These are phyloP conservation scores for Neurospora hispaniola DNA, from an alignment of 495 filamentous ascomycete genomes.

Conservation along the genomic window DNA sequence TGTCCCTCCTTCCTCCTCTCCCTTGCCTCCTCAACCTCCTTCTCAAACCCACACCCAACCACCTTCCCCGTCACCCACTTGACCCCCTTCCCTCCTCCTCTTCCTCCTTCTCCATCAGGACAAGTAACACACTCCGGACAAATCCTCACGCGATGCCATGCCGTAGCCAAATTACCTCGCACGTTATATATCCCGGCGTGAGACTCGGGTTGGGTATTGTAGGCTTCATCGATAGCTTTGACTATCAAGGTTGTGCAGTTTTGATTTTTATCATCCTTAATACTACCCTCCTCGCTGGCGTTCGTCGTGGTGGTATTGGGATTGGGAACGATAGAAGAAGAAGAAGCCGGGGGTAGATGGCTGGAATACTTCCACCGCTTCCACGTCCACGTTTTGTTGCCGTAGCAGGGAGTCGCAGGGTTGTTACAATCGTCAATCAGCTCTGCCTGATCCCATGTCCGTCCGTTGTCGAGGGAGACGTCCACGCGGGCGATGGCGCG, in stretches of 20 bases:
- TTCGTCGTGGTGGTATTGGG: too few relatives aligned
- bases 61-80: too few relatives aligned
- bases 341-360: not conserved
- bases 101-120: not conserved
- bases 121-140: slow-evolving; percentile 16
- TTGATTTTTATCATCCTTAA: too few relatives aligned
- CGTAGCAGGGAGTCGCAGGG: slow-evolving; percentile 15
- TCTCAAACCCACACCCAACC: not conserved
- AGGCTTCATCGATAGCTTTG: slow-evolving; percentile 48
- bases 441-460: slow-evolving; percentile 42
- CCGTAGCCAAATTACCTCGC: slow-evolving; percentile 43
- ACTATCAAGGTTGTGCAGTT: slow-evolving; percentile 37
- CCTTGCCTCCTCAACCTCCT: not conserved
- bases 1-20: not conserved
- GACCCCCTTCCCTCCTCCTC: too few relatives aligned
- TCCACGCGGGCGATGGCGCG: slow-evolving; percentile 45
- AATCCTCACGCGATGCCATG: slow-evolving; percentile 41
- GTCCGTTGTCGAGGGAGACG: slow-evolving; percentile 43
- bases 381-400: slow-evolving; percentile 44
- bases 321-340: not conserved
- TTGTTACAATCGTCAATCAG: slow-evolving; percentile 32
- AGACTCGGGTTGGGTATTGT: slow-evolving; percentile 45
- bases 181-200: slow-evolving; percentile 43
- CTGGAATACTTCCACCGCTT: slow-evolving; percentile 38
- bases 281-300: too few relatives aligned